Conservation (phyloP, 2,329 filamentous ascomycete species). For the Xenoacremonium recifei region DNA sequence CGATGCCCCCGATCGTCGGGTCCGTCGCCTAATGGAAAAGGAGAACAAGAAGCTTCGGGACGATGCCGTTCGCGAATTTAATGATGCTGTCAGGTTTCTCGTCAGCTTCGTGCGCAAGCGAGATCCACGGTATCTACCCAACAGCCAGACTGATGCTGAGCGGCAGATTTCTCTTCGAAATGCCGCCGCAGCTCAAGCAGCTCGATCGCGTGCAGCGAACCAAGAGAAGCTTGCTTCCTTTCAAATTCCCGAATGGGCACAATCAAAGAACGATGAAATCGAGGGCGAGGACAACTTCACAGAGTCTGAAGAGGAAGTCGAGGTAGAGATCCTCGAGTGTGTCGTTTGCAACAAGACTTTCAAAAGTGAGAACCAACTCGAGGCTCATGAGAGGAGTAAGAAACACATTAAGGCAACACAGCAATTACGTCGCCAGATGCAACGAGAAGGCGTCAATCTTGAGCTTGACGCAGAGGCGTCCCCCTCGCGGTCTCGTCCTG, state of each 20-base stretch:
- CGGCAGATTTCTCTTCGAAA: conserved; percentile 76
- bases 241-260: conserved; percentile 74
- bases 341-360: conserved; percentile 77
- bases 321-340: conserved; percentile 67
- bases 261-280: conserved; percentile 50
- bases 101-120: conserved; percentile 88
- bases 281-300: conserved; percentile 61
- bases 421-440: conserved; percentile 78
- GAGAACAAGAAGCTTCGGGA: conserved; percentile 86
- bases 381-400: conserved; percentile 93
- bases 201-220: conserved; percentile 77
- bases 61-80: conserved; percentile 82
- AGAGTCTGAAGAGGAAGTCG: conserved; percentile 52
- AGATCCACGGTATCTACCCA: conserved; percentile 80
- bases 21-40: conserved; percentile 87
- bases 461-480: too few species aligned
- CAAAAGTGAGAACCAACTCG: conserved; percentile 87
- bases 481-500: too few species aligned
- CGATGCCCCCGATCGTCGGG: conserved; percentile 82
- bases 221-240: conserved; percentile 68
- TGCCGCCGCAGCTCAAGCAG: conserved; percentile 80
- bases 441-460: conserved; percentile 68
- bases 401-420: conserved; percentile 89
- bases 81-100: conserved; percentile 83
- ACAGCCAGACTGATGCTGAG: conserved; percentile 75